Evolutionary conservation across 78 protist species (phyloP).

Genomic region (Dictyostelium brefeldianum): DNA sequence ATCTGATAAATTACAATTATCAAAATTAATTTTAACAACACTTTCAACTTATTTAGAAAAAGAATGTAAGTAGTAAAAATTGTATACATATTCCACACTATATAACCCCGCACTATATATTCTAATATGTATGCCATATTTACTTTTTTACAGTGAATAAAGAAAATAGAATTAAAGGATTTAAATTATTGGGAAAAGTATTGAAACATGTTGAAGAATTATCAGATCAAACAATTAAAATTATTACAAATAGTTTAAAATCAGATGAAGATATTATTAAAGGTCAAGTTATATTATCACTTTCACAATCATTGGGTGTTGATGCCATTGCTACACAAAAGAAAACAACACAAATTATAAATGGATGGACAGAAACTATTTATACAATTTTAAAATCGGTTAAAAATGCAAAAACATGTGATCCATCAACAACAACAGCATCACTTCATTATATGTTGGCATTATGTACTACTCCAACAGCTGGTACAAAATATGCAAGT

Average conservation of each 20-base stretch:
- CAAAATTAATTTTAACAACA: conserved; percentile 13
- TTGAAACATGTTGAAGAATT: conserved; percentile 16
- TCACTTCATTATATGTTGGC: conserved; percentile 1
- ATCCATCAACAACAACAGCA: conserved; percentile 30
- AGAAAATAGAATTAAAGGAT: conserved; percentile 48
- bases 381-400: conserved; percentile 3
- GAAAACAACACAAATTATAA: conserved; percentile 38
- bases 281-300: conserved; percentile 18
- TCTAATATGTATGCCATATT: background rate
- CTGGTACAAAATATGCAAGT: background rate
- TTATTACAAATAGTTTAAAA: conserved; percentile 45
- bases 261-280: conserved; percentile 42
- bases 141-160: conserved; percentile 31
- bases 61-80: conserved; percentile 57
- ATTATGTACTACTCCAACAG: background rate
- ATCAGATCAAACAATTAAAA: conserved; percentile 38
- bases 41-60: conserved; percentile 61
- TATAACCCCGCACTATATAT: too few species aligned
- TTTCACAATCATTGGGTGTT: conserved; percentile 30
- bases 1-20: conserved; percentile 15
- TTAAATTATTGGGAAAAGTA: conserved; percentile 44
- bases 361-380: conserved; percentile 35
- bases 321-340: background rate
- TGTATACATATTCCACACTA: too few species aligned
- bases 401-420: conserved; percentile 73